Evolutionary conservation across 2,329 filamentous ascomycete species (phyloP).

Genomic region (Pseudogymnoascus sp.): DNA sequence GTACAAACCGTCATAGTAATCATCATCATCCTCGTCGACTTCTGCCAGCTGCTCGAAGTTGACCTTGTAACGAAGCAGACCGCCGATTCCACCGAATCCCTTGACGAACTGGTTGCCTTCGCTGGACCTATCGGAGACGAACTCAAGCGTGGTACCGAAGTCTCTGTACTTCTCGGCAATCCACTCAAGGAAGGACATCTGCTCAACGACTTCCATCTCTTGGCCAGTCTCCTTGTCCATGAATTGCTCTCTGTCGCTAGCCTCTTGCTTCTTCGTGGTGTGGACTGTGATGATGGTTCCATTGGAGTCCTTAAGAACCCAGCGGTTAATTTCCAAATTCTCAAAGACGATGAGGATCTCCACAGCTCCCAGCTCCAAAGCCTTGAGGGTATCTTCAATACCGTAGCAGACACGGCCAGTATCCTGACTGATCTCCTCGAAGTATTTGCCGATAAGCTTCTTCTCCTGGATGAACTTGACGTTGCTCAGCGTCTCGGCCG

Average conservation of each 20-base stretch:
- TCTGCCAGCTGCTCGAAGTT: conserved; percentile 99
- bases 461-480: conserved; percentile 99
- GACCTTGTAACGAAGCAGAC: conserved; percentile 97
- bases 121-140: conserved; percentile 93
- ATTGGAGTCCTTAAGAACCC: conserved; percentile 72
- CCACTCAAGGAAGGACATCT: conserved; percentile 97
- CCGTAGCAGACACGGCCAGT: conserved; percentile 96
- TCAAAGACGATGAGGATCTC: conserved; percentile 95
- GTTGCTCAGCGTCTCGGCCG: conserved; percentile 91
- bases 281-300: conserved; percentile 70
- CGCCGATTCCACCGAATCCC: conserved; percentile 97
- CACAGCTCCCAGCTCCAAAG: conserved; percentile 87
- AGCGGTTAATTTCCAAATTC: conserved; percentile 91
- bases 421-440: conserved; percentile 97
- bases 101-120: conserved; percentile 99
- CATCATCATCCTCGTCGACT: conserved; percentile 82
- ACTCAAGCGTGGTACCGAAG: conserved; percentile 91
- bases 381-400: conserved; percentile 95
- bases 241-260: conserved; percentile 69
- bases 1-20: conserved; percentile 67
- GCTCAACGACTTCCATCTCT: conserved; percentile 90
- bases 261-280: conserved; percentile 79
- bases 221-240: conserved; percentile 92
- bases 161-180: conserved; percentile 98
- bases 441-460: conserved; percentile 98